Percentiles rank a stretch among this genome's conserved stretches.
Conservation (phyloP, 129 eudicot genomes). For the Flaveria trinervia region DNA sequence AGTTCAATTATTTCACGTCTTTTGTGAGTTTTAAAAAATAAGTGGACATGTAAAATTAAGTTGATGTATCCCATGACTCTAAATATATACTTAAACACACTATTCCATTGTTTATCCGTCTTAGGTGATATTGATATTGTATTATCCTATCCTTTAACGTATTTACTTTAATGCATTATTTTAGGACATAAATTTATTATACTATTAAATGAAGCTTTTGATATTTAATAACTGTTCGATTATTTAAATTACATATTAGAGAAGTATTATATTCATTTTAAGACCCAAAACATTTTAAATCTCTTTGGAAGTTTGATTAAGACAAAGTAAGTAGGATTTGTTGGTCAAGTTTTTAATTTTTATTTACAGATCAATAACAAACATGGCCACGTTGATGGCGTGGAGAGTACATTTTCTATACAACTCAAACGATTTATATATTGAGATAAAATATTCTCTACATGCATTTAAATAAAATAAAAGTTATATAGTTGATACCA, state of each 20-base stretch:
- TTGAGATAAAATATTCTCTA: background rate
- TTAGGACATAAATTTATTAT: background rate
- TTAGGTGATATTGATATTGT: no score
- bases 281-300: background rate
- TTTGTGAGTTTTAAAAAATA: no score
- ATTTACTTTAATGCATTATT: background rate
- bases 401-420: slow-evolving; percentile 8
- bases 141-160: background rate
- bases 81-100: no score
- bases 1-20: no score
- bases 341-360: background rate
- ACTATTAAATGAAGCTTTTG: background rate
- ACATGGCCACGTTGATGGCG: slow-evolving; percentile 29
- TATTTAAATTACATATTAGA: background rate
- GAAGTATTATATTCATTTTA: background rate
- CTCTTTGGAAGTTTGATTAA: no score
- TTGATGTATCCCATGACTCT: no score
- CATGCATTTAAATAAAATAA: no score
- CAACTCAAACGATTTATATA: slow-evolving; percentile 21
- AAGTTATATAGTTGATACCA: no score
- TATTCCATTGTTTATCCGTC: no score
- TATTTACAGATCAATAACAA: slow-evolving; percentile 11
- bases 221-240: background rate
- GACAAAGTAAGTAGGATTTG: background rate
- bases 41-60: no score